Conservation (phyloP, 768 basidiomycete species). For the Amanita brunnescens region DNA sequence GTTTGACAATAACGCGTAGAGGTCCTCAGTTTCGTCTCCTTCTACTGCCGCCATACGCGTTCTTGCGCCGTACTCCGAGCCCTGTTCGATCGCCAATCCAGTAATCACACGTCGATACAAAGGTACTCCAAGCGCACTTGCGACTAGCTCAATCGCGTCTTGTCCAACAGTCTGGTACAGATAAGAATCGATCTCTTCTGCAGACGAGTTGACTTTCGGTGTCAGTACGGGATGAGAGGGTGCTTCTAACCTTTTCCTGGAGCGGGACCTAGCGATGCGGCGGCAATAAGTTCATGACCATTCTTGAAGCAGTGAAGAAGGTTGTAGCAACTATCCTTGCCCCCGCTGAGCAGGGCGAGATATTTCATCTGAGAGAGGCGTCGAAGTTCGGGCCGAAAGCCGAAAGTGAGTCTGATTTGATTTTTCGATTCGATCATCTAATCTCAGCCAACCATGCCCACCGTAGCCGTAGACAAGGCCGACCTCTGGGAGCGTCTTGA, state of each 20-base stretch:
- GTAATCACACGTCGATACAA: constrained; percentile 75
- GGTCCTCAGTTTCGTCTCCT: constrained; percentile 97
- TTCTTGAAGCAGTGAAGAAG: constrained; percentile 81
- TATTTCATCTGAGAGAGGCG: constrained; percentile 59
- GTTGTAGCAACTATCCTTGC: constrained; percentile 97
- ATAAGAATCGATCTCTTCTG: constrained; percentile 99
- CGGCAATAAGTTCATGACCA: constrained; percentile 80
- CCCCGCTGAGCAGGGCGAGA: constrained; percentile 90
- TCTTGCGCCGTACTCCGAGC: constrained; percentile 78
- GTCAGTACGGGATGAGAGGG: constrained; percentile 8
- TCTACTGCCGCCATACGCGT: constrained; percentile 39
- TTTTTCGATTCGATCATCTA: constrained; percentile 10
- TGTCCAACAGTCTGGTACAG: constrained; percentile 99
- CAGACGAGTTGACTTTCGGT: constrained; percentile 11
- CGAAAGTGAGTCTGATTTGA: neutral
- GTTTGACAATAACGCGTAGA: constrained; percentile 57
- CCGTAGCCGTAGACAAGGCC: constrained; percentile 90
- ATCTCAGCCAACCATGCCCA: constrained; percentile 59
- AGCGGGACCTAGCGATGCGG: constrained; percentile 81
- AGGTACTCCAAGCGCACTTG: constrained; percentile 77
- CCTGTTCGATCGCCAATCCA: constrained; percentile 74
- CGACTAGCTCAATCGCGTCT: constrained; percentile 82
- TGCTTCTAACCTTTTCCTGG: constrained; percentile 68
- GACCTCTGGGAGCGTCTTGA: constrained; percentile 88
- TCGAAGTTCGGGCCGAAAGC: constrained; percentile 2